A percentile compares a stretch with the other conserved stretches of the same genome.
Conservation (phyloP, 306 rosid species). For the Vigna mungo region DNA sequence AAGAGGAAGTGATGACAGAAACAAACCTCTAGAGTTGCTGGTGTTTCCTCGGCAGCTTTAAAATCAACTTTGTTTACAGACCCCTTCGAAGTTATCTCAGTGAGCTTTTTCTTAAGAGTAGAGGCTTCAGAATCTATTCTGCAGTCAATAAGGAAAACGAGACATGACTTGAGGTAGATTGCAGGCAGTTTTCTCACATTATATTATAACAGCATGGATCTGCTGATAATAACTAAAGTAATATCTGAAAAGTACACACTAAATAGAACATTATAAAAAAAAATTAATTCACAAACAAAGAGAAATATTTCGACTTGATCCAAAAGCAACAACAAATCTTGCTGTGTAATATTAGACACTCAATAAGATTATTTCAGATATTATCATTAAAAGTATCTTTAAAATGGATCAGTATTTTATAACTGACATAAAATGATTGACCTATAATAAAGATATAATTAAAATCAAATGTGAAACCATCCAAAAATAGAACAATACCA, state of each 20-base stretch:
- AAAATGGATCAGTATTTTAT: background rate
- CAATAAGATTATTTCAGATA: background rate
- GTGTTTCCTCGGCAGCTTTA: conserved; percentile 65
- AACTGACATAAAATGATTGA: background rate
- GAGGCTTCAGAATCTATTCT: conserved; percentile 82
- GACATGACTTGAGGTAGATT: conserved; percentile 24
- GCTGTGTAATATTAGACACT: background rate
- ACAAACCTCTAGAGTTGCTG: conserved; percentile 75
- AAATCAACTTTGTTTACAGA: conserved; percentile 56
- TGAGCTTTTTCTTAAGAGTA: conserved; percentile 76
- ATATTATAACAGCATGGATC: conserved; percentile 30
- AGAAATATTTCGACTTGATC: conserved; percentile 6
- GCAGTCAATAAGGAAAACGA: conserved; percentile 55
- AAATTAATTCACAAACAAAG: background rate
- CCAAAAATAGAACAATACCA: background rate
- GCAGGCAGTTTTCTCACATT: conserved; percentile 28
- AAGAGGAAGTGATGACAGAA: conserved; percentile 30
- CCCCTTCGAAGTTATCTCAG: conserved; percentile 57
- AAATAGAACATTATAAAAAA: background rate
- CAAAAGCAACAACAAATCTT: background rate
- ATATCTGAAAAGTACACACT: background rate
- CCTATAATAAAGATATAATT: background rate
- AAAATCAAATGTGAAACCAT: background rate
- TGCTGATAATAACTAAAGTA: background rate
- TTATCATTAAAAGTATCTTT: background rate